These are phyloP conservation scores for Hypericum perforatum DNA, from an alignment of 345 rosid genomes.

Conservation along the genomic window DNA sequence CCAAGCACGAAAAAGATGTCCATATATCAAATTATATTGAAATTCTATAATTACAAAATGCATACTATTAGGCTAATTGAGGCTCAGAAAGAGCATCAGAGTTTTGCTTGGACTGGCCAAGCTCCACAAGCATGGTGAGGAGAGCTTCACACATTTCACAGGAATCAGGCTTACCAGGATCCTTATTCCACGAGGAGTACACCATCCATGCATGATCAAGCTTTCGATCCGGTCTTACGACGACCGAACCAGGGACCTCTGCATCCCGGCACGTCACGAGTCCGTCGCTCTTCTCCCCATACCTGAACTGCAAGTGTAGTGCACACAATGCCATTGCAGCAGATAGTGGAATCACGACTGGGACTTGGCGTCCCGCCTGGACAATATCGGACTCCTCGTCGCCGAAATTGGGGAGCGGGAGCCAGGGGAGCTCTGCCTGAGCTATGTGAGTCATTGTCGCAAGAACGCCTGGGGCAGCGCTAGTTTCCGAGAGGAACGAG, in stretches of 20 bases:
- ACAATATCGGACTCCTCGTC: conserved; percentile 15
- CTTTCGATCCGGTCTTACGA: conserved; percentile 41
- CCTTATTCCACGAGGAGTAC: conserved; percentile 33
- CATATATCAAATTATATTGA: too few species aligned
- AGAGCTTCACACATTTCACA: conserved; percentile 62
- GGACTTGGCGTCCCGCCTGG: conserved; percentile 37
- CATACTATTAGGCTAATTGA: neutral
- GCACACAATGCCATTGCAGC: conserved; percentile 55
- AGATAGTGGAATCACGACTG: conserved; percentile 44
- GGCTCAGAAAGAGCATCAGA: neutral
- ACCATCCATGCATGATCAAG: conserved; percentile 71
- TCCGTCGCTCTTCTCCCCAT: conserved; percentile 64
- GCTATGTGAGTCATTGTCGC: conserved; percentile 57
- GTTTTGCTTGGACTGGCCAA: conserved; percentile 26
- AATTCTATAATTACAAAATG: too few species aligned
- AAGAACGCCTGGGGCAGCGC: conserved; percentile 41
- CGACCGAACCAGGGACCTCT: conserved; percentile 57
- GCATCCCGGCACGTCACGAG: conserved; percentile 55
- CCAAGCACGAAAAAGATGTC: too few species aligned
- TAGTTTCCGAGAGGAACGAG: conserved; percentile 53
- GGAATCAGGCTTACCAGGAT: conserved; percentile 37
- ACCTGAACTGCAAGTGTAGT: conserved; percentile 54
- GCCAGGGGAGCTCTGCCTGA: conserved; percentile 63
- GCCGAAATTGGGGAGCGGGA: conserved; percentile 34
- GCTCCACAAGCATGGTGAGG: conserved; percentile 44